Base-by-base conservation (phyloP, 192 early-diverging fungal genomes). In the Geosiphon pyriformis region DNA sequence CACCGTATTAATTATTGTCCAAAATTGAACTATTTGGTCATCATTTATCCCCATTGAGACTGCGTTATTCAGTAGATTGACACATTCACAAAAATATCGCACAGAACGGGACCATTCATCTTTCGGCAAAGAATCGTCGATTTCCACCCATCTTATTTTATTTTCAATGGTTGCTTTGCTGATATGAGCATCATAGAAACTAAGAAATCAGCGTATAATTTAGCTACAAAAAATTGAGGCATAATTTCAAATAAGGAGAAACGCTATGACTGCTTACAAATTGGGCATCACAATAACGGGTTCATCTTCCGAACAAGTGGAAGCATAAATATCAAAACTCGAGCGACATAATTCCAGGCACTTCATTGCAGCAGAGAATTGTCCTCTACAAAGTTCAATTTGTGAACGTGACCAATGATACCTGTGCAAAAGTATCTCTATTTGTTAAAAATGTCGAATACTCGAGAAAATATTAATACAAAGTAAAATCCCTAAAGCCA, bases 1-100 rank as follows among this genome's bases (percentile, higher is more conserved):
- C n/a, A 64, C 61, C 49, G 61, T 49, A 64, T 52, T 22, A n/a
- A 64, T 51, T 3, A 29, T 64, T 4, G 49, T 51, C 61, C 61
- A 64, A 64, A 64, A 64, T 52, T 52, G 49, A 51, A 64, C 42
- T 22, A 64, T 31, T n/a, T 27, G n/a, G 15, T 64, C 61, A 23
- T 64, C 30, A 33, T 34, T 20, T 25, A 64, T 64, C 23, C 22
- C 22, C 46, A 49, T 46, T 4, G 61, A 64, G 4, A 52, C 61
- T 4, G 25, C 27, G 51, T 64, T 64, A 6, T 29, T 3, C 32
- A 64, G 30, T 32, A 64, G 51, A 12, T 51, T 64, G 15, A 64
- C 35, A 8, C 42, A 33, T n/a, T 64, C 61, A 3, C 30, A 10
- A 22, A 64, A 52, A 52, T 64, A 26, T 11, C 15, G n/a, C 17